Percentiles rank a stretch among this genome's conserved stretches.
phyloP scores from a whole-genome alignment of 371 early-diverging fungal genomes.

The Saksenaea vasiformis region DNA sequence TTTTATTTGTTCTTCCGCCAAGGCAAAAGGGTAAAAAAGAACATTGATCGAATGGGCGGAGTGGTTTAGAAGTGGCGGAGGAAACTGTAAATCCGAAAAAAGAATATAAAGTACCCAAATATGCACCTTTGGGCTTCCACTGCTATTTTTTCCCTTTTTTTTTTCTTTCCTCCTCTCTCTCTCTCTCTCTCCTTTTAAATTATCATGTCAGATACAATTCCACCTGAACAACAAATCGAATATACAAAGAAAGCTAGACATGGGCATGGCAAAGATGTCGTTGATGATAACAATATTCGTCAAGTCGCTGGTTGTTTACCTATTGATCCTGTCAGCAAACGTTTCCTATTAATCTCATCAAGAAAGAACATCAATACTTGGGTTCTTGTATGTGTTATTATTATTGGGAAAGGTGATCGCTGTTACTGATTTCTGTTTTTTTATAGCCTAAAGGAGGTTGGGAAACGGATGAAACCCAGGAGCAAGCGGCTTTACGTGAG shows the following conservation, averaged over 20 bases:
- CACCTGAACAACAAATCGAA: conserved; percentile 16
- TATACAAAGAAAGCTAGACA: conserved; percentile 47
- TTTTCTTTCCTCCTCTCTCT: conserved; percentile 1
- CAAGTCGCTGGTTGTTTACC: conserved; percentile 69
- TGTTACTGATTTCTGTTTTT: background rate
- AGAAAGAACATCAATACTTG: conserved; percentile 53
- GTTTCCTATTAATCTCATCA: conserved; percentile 57
- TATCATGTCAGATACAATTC: background rate
- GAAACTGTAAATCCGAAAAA: too few species aligned
- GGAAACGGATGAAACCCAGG: conserved; percentile 68
- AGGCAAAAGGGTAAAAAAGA: too few species aligned
- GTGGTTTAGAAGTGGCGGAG: too few species aligned
- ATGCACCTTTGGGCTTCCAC: background rate
- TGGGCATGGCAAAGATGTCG: conserved; percentile 40
- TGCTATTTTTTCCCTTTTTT: background rate
- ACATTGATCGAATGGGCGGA: too few species aligned
- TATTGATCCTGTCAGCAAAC: conserved; percentile 48
- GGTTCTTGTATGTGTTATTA: conserved; percentile 50
- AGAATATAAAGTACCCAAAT: background rate
- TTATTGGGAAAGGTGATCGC: background rate
- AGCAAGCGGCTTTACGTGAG: conserved; percentile 65
- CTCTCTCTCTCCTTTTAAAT: background rate
- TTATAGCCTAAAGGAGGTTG: conserved; percentile 68
- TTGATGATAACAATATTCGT: conserved; percentile 33
- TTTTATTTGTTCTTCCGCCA: too few species aligned